phyloP scores from a whole-genome alignment of 2,329 filamentous ascomycete species.

The Conoideocrella luteorostrata region DNA sequence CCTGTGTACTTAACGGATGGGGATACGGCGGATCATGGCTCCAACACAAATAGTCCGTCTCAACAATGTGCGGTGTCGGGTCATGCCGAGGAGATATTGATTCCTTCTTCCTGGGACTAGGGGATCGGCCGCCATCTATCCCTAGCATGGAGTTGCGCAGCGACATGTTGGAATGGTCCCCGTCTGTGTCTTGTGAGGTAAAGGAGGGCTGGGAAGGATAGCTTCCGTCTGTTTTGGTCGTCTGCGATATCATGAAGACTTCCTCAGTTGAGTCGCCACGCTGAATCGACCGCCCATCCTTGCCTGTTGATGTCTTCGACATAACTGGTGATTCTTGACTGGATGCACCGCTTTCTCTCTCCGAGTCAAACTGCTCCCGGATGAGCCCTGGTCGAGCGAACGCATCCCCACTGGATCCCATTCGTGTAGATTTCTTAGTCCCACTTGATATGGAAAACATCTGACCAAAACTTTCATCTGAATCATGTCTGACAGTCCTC shows the following conservation, averaged over 20 bases:
- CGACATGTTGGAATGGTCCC: background rate
- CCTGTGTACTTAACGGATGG: conserved; percentile 28
- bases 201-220: conserved; percentile 25
- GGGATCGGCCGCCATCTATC: conserved; percentile 11
- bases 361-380: conserved; percentile 21
- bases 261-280: conserved; percentile 29
- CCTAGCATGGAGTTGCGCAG: background rate
- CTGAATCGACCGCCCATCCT: conserved; percentile 7
- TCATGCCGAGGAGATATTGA: conserved; percentile 28
- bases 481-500: conserved; percentile 41
- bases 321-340: conserved; percentile 32
- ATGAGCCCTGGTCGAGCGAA: conserved; percentile 22
- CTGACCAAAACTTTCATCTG: conserved; percentile 50
- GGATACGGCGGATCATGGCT: conserved; percentile 50
- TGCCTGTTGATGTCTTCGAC: conserved; percentile 3
- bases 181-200: conserved; percentile 20
- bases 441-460: conserved; percentile 53
- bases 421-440: conserved; percentile 21
- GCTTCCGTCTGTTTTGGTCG: conserved; percentile 32
- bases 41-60: conserved; percentile 56
- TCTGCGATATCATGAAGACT: conserved; percentile 40
- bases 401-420: conserved; percentile 12
- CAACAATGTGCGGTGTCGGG: conserved; percentile 38
- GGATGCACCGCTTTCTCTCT: conserved; percentile 21
- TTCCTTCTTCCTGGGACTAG: conserved; percentile 20